Evolutionary conservation across 1,284 basidiomycete species (phyloP), one percentile per base, ranked within the genome.

Genomic region (Vanrija pseudolonga): DNA sequence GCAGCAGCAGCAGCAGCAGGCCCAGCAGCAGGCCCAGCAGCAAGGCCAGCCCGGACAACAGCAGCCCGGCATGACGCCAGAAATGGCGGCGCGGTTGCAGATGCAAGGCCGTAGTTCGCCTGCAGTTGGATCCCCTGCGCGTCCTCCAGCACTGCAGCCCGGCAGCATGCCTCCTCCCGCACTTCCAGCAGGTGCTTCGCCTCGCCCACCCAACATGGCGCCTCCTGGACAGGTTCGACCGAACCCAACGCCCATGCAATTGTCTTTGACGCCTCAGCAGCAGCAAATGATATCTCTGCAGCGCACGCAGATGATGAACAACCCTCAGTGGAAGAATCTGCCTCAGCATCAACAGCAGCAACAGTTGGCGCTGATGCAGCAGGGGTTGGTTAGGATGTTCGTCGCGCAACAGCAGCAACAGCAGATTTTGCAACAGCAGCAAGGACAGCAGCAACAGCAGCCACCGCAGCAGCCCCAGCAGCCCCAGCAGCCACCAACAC

Each of bases 311-410:
- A 28, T 66, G 24, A 26, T 65, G 49, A 43, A 43, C 43, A 59
- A 57, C 42, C 65, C 66, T 3, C 59, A 62, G 41, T 69, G 64
- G 54, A 57, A 63, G 43, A 57, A 60, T 8, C 42, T 69, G 28
- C 62, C 68, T 9, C 68, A 52, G 36, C 63, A 64, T 24, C 67
- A 67, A 46, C 72, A 72, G 54, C 68, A 68, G 48, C 59, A 61
- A 32, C 63, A 67, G 46, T 53, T 72, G 56, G 58, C 47, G 39
- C 49, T 54, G 48, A 62, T 72, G 57, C 66, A 73, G 44, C 59
- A 63, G 42, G 57, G 59, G 32, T 56, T 67, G 51, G 19, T 71
- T 19, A 40, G 61, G 11, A 59, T 59, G 55, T 62, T 70, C 43
- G 50, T 50, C 20, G 50, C 47, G 6, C 56, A 54, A 44, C 60